Base-by-base conservation (phyloP, 2,329 filamentous ascomycete species). In the Fusarium proliferatum region DNA sequence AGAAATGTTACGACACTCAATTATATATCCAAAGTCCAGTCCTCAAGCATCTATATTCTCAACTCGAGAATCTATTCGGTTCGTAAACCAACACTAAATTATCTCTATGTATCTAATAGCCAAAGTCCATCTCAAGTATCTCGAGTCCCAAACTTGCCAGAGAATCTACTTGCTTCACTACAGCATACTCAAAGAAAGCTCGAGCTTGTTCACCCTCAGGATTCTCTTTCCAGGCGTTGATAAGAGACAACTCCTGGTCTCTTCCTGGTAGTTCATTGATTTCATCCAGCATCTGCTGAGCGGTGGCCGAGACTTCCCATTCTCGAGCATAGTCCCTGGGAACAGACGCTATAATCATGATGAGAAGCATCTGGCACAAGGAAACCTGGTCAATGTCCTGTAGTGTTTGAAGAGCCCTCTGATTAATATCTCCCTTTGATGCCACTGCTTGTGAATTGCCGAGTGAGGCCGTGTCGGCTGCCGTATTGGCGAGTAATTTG, bases 281-380 rank as follows among this genome's bases (percentile, higher is more conserved):
- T 23, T 89, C 87, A 6, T 78, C 77, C 46, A 91, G 77, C 81
- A 89, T 84, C 26, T 82, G 82, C 53, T 77, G 82, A 4, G 88
- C 87, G 56, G 84, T 79, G 5, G 75, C 76, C 39, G 84, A 76
- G 5, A 88, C 80, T 33, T 82, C 82, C 85, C 87, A 89, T 11
- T 85, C 84, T 11, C 82, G 79, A 10, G 83, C 82, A 69, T 86
- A 84, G 9, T 82, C 85, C 34, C 79, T 72, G 1, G 84, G 83
- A 3, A 81, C 84, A 51, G 85, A 83, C 36, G 82, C 79, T 26
- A 85, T 71, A 17, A 87, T 82, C 74, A 91, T 82, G 42, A 85
- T 80, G 61, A 90, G 80, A 19, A 90, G 77, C 61, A 86, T 85
- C 73, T 90, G 87, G 69, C 86, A 87, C 56, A 89, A 80, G 15